These are phyloP conservation scores for Peronospora belbahrii DNA, from an alignment of 352 stramenopile species.

Conservation along the genomic window DNA sequence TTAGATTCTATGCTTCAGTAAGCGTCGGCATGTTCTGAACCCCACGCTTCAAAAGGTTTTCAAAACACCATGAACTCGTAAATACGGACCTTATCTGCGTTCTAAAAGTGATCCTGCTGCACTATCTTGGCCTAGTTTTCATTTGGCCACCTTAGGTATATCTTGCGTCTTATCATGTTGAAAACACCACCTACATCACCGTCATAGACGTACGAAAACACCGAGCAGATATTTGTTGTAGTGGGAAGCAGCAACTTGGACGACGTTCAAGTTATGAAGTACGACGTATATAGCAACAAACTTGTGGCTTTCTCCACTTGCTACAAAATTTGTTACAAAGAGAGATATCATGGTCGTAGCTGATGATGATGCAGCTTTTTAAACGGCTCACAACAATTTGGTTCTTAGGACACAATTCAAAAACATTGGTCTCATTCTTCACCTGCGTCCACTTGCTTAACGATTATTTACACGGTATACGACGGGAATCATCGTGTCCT, in stretches of 20 bases:
- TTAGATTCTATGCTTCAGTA: no score
- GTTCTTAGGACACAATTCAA: no score
- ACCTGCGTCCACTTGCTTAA: slow-evolving; percentile 6
- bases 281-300: slow-evolving; percentile 49
- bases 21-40: no score
- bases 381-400: neutral
- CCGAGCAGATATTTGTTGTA: slow-evolving; percentile 58
- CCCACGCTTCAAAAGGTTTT: no score
- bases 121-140: slow-evolving; percentile 68
- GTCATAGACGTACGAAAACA: slow-evolving; percentile 28
- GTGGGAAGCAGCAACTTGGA: slow-evolving; percentile 85
- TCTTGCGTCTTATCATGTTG: slow-evolving; percentile 63
- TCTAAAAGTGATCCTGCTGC: slow-evolving; percentile 51
- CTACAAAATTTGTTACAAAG: slow-evolving; percentile 64
- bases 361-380: slow-evolving; percentile 2
- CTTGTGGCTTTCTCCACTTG: slow-evolving; percentile 84
- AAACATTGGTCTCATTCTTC: slow-evolving; percentile 21
- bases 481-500: no score
- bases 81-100: slow-evolving; percentile 38
- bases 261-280: slow-evolving; percentile 89
- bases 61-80: no score
- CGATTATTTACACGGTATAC: no score
- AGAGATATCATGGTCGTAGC: slow-evolving; percentile 83
- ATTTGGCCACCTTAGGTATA: slow-evolving; percentile 48
- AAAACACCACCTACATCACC: slow-evolving; percentile 39